Base-by-base conservation (phyloP, 371 early-diverging fungal genomes). In the Lichtheimia ramosa region DNA sequence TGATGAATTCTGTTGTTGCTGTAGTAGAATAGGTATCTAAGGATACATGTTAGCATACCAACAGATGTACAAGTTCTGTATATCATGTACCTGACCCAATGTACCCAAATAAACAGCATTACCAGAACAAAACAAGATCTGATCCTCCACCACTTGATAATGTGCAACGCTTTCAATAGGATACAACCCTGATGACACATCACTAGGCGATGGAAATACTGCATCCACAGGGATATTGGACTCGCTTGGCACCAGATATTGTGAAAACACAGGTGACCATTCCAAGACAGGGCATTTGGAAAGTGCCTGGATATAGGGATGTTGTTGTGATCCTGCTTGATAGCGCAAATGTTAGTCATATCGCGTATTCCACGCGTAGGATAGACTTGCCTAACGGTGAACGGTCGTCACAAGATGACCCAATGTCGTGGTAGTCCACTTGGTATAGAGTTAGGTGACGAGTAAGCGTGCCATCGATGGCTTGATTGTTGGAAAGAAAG, bases 401-500 rank as follows among this genome's bases (percentile, higher is more conserved):
- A n/a, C 6, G n/a, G 5, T 21, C 10, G n/a, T 18, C 21, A 7
- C 7, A 5, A 46, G 46, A 46, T 46, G 46, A 13, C 0, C 6
- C 48, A 23, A 39, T 65, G 41, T 48, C 64, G 3, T 46, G 43
- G 16, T 75, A 65, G 14, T 68, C 51, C 12, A 65, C 61, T 48
- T 71, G 52, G 27, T 74, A 73, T 0, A 80, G 48, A 18, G 54
- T 54, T 14, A 76, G 49, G 18, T 70, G 43, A 27, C 70, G 57
- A 28, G 58, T 60, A 16, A 55, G 63, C n/a, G 27, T 51, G 7
- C 61, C 43, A 24, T 65, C 57, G 48, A 49, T 23, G 24, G 54
- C 39, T 0, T 54, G 65, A 64, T 83, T 81, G 56, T 82, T 85
- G 41, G 85, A 81, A 2, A 89, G 65, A 59, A 87, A 88, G 56